These are phyloP conservation scores for Pyrus hybrid DNA, from an alignment of 331 rosid genomes.

Conservation along the genomic window DNA sequence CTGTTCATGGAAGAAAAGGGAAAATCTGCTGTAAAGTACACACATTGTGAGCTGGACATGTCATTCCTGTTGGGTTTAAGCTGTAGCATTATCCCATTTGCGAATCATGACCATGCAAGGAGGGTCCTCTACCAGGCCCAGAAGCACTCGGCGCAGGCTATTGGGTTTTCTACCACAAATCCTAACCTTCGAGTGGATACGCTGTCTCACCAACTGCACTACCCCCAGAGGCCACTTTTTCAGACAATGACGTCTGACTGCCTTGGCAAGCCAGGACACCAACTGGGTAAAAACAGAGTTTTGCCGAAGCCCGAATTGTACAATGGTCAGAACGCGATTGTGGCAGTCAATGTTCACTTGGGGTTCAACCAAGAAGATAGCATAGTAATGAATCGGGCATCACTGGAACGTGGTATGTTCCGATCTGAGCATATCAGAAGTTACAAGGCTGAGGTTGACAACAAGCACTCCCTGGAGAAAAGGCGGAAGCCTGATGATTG, in stretches of 20 bases:
- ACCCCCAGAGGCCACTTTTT: conserved; percentile 89
- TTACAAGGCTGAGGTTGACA: conserved; percentile 84
- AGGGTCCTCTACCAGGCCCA: conserved; percentile 92
- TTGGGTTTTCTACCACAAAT: conserved; percentile 71
- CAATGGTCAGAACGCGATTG: conserved; percentile 93
- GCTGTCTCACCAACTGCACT: conserved; percentile 67
- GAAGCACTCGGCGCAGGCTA: conserved; percentile 94
- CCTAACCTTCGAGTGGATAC: conserved; percentile 83
- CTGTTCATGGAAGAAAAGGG: conserved; percentile 49
- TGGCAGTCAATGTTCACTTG: conserved; percentile 88
- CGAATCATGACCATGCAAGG: conserved; percentile 95
- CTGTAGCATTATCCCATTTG: conserved; percentile 77
- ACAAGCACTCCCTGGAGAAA: conserved; percentile 64
- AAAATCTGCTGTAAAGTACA: conserved; percentile 35
- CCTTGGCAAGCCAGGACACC: conserved; percentile 56
- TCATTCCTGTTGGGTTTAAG: conserved; percentile 79
- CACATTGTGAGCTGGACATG: conserved; percentile 94
- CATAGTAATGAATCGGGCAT: conserved; percentile 87
- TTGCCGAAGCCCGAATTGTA: conserved; percentile 68
- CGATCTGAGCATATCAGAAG: conserved; percentile 85
- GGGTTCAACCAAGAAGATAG: conserved; percentile 98
- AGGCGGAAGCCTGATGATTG: conserved; percentile 69
- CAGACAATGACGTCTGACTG: conserved; percentile 71
- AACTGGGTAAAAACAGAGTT: conserved; percentile 21
- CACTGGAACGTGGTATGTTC: conserved; percentile 97